These are phyloP conservation scores for Trametes sp. DNA, from an alignment of 1,284 basidiomycete genomes.

Conservation along the genomic window DNA sequence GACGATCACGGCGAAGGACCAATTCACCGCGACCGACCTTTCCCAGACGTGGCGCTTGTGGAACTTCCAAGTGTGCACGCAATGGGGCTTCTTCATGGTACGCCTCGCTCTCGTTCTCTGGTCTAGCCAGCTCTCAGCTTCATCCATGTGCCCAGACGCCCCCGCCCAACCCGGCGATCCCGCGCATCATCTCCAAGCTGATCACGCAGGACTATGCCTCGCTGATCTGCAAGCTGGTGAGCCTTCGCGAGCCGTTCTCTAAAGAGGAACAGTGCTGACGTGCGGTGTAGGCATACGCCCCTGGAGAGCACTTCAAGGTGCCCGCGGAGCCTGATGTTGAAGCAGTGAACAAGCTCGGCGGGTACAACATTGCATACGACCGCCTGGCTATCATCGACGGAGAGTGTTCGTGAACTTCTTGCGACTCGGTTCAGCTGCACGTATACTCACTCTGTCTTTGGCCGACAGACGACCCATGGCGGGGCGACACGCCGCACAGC, in stretches of 20 bases:
- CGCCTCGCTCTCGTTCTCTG: slow-evolving; percentile 8
- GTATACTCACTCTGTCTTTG: neutral
- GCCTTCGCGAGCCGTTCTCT: slow-evolving; percentile 74
- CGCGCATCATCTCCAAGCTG: slow-evolving; percentile 76
- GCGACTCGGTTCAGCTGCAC: neutral
- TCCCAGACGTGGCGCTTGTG: slow-evolving; percentile 85
- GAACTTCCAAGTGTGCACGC: slow-evolving; percentile 92
- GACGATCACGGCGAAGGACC: slow-evolving; percentile 67
- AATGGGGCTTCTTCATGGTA: slow-evolving; percentile 93
- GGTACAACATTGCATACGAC: slow-evolving; percentile 78
- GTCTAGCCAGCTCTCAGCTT: slow-evolving; percentile 31
- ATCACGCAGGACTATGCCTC: slow-evolving; percentile 79
- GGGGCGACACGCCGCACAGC: slow-evolving; percentile 86
- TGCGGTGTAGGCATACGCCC: slow-evolving; percentile 72
- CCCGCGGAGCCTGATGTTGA: slow-evolving; percentile 80
- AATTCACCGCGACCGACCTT: slow-evolving; percentile 70
- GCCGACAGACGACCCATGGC: slow-evolving; percentile 84
- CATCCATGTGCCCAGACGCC: slow-evolving; percentile 8
- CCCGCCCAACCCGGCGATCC: slow-evolving; percentile 63
- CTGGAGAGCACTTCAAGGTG: slow-evolving; percentile 78
- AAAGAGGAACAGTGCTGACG: neutral
- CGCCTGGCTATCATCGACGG: slow-evolving; percentile 89
- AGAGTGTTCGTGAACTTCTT: slow-evolving; percentile 50
- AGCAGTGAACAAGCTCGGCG: slow-evolving; percentile 81
- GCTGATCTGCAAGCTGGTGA: slow-evolving; percentile 82